Evolutionary conservation across 176 grass and related monocot genomes (phyloP).

Genomic region (Aegilops tauschii): DNA sequence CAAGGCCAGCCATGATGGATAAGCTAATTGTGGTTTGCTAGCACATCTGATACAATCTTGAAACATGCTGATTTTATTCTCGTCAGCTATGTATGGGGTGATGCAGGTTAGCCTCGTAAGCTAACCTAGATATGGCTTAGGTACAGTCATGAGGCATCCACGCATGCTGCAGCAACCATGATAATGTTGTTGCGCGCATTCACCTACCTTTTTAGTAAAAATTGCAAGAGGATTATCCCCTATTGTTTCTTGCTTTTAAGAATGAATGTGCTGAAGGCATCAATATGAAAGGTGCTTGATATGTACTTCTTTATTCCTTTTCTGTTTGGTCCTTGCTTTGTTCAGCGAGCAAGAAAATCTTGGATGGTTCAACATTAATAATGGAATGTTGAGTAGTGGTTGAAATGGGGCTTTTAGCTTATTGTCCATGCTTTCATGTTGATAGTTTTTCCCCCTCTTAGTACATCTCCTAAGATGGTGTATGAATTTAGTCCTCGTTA

Average conservation of each 20-base stretch:
- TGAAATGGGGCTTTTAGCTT: background rate
- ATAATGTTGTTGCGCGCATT: background rate
- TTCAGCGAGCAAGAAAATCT: background rate
- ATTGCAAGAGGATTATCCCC: background rate
- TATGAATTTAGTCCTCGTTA: background rate
- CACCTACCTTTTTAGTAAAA: constrained; percentile 1
- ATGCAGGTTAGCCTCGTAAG: background rate
- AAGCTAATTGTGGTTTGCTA: background rate
- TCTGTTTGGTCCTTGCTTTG: constrained; percentile 3
- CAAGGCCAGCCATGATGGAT: background rate
- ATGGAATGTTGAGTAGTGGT: background rate
- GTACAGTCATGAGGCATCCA: background rate
- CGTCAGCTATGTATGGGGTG: background rate
- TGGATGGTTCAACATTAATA: constrained; percentile 2
- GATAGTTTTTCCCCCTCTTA: background rate
- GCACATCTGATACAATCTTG: background rate
- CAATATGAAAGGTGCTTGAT: constrained; percentile 13
- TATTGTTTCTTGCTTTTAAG: constrained; percentile 2
- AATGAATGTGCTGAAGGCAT: background rate
- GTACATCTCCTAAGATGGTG: background rate
- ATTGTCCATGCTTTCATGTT: background rate
- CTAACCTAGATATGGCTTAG: constrained; percentile 5
- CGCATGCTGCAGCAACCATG: constrained; percentile 7
- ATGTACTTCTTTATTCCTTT: background rate
- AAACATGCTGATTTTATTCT: constrained; percentile 1